phyloP scores from a whole-genome alignment of 1,139 yeast genomes.

The Yamadazyma sp. region DNA sequence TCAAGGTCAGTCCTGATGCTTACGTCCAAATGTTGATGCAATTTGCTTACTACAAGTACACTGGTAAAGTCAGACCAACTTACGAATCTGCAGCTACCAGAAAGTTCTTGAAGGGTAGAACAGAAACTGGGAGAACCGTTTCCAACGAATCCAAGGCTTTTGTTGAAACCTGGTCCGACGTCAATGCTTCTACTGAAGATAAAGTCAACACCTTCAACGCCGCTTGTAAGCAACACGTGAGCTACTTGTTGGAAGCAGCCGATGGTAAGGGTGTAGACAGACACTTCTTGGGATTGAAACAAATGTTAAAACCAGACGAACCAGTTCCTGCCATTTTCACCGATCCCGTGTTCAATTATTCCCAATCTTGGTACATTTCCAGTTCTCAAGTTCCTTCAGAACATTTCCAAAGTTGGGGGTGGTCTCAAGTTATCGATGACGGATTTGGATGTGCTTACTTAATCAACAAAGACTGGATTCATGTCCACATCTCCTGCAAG shows the following conservation, averaged over 20 bases:
- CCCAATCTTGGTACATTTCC: slow-evolving; percentile 82
- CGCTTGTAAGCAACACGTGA: slow-evolving; percentile 76
- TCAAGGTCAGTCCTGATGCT: slow-evolving; percentile 77
- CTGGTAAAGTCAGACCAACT: slow-evolving; percentile 84
- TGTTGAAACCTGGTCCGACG: slow-evolving; percentile 73
- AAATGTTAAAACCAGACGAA: slow-evolving; percentile 63
- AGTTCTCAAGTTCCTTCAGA: slow-evolving; percentile 91
- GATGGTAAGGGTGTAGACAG: slow-evolving; percentile 92
- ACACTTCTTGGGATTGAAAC: slow-evolving; percentile 86
- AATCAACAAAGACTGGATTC: slow-evolving; percentile 83
- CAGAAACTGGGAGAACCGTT: slow-evolving; percentile 93
- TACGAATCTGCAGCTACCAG: slow-evolving; percentile 97
- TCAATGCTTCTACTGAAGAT: slow-evolving; percentile 51
- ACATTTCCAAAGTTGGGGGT: slow-evolving; percentile 90
- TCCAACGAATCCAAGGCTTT: slow-evolving; percentile 73
- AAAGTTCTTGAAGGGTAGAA: slow-evolving; percentile 84
- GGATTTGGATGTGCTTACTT: slow-evolving; percentile 95
- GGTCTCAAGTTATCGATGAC: slow-evolving; percentile 92
- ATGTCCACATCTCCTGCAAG: slow-evolving; percentile 82
- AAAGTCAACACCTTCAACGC: slow-evolving; percentile 69
- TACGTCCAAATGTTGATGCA: slow-evolving; percentile 75
- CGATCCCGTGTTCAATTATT: slow-evolving; percentile 76
- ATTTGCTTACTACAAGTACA: slow-evolving; percentile 74
- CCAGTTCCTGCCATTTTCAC: slow-evolving; percentile 67
- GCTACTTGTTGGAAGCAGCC: slow-evolving; percentile 74